These are phyloP conservation scores for Neurospora tetraspora DNA, from an alignment of 495 filamentous ascomycete species.

Conservation along the genomic window DNA sequence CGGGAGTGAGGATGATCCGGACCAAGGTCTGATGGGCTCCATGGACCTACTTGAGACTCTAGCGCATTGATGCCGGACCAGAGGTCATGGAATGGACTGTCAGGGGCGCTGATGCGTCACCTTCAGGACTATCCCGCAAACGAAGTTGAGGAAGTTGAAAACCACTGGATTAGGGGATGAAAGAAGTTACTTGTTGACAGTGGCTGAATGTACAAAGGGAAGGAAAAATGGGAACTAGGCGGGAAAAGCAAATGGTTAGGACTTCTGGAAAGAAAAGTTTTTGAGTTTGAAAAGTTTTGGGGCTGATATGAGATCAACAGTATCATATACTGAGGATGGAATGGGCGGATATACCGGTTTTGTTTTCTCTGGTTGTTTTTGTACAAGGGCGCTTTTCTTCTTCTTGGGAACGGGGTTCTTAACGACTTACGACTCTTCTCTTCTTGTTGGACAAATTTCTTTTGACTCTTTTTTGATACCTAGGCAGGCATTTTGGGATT, in stretches of 20 bases:
- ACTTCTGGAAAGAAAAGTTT: background rate
- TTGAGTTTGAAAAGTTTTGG: background rate
- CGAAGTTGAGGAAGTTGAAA: background rate
- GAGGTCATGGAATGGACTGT: background rate
- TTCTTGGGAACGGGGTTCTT: background rate
- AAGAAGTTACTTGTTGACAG: background rate
- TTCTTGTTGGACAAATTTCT: background rate
- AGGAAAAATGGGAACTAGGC: background rate
- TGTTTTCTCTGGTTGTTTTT: background rate
- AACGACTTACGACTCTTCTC: background rate
- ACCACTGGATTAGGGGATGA: background rate
- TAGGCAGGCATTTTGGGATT: background rate
- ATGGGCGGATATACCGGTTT: background rate
- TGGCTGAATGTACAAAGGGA: background rate
- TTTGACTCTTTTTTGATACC: background rate
- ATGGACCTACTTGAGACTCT: background rate
- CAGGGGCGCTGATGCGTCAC: background rate
- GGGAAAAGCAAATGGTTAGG: background rate
- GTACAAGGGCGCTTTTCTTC: background rate
- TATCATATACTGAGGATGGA: background rate
- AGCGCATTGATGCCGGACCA: background rate
- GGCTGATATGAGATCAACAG: background rate
- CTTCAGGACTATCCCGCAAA: background rate
- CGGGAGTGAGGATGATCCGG: background rate
- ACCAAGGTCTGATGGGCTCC: background rate